Conservation (phyloP, 2,329 filamentous ascomycete species). For the Colletotrichum sp. region DNA sequence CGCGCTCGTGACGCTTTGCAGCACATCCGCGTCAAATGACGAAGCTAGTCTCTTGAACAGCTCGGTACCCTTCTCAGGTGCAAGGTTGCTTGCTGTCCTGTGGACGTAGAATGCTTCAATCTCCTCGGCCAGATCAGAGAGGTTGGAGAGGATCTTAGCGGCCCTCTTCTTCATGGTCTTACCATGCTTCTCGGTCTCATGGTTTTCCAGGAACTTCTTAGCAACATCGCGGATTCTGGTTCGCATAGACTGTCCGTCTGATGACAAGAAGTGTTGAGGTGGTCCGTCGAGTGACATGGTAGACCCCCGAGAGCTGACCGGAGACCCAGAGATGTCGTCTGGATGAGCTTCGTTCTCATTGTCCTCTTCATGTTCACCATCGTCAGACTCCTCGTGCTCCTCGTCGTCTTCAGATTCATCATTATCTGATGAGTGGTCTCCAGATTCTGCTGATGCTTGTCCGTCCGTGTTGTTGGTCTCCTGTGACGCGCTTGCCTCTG, state of each 20-base stretch:
- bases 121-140: constrained; percentile 74
- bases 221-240: constrained; percentile 78
- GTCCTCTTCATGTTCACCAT: constrained; percentile 60
- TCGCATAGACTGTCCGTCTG: constrained; percentile 63
- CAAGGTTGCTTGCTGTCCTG: constrained; percentile 49
- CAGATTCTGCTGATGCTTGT: constrained; percentile 8
- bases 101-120: constrained; percentile 74
- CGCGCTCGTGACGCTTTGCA: constrained; percentile 94
- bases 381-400: constrained; percentile 53
- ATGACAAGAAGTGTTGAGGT: constrained; percentile 50
- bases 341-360: constrained; percentile 40
- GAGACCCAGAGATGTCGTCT: constrained; percentile 71
- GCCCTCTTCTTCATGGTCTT: constrained; percentile 82
- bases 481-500: constrained; percentile 30
- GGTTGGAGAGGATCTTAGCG: constrained; percentile 71
- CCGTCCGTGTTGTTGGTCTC: background rate
- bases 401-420: constrained; percentile 55
- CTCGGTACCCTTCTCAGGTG: constrained; percentile 58
- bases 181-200: constrained; percentile 77
- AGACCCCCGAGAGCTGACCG: constrained; percentile 68
- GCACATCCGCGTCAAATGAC: constrained; percentile 86
- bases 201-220: constrained; percentile 81
- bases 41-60: constrained; percentile 79
- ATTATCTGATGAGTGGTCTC: constrained; percentile 43
- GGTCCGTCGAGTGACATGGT: constrained; percentile 68